Percentiles rank a stretch among this genome's conserved stretches.
phyloP scores from a whole-genome alignment of 2,329 filamentous ascomycete species.

The Thyridium curvatum region DNA sequence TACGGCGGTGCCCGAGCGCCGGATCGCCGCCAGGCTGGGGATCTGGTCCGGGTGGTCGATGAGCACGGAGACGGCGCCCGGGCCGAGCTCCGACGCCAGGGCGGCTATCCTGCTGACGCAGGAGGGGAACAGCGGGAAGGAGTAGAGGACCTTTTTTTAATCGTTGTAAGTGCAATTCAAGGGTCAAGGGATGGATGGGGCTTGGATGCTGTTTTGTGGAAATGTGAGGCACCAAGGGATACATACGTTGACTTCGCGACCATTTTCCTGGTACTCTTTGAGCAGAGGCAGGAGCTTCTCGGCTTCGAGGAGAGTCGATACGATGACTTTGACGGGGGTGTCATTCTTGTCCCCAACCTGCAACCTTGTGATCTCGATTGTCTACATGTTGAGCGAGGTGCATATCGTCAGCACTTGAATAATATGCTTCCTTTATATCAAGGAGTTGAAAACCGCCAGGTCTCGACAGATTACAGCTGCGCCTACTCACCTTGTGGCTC shows the following conservation, averaged over 20 bases:
- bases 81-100: constrained; percentile 49
- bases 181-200: neutral
- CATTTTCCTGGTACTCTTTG: constrained; percentile 45
- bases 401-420: no score
- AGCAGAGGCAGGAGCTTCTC: constrained; percentile 60
- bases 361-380: constrained; percentile 56
- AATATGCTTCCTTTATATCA: no score
- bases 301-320: constrained; percentile 69
- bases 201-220: neutral
- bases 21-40: constrained; percentile 33
- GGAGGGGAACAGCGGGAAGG: constrained; percentile 60
- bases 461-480: no score
- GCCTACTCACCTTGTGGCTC: constrained; percentile 70
- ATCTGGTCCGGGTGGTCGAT: constrained; percentile 64
- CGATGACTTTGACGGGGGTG: constrained; percentile 53
- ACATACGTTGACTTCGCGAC: constrained; percentile 53
- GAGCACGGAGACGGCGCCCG: constrained; percentile 54
- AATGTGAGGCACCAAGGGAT: neutral
- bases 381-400: constrained; percentile 33
- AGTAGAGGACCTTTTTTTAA: constrained; percentile 51
- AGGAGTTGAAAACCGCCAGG: no score
- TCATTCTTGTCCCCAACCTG: constrained; percentile 57
- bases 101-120: constrained; percentile 51
- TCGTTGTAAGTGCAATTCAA: constrained; percentile 4
- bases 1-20: constrained; percentile 26